A percentile compares a stretch with the other conserved stretches of the same genome.
phyloP scores from a whole-genome alignment of 2,329 filamentous ascomycete species.

The Alternaria arborescens region DNA sequence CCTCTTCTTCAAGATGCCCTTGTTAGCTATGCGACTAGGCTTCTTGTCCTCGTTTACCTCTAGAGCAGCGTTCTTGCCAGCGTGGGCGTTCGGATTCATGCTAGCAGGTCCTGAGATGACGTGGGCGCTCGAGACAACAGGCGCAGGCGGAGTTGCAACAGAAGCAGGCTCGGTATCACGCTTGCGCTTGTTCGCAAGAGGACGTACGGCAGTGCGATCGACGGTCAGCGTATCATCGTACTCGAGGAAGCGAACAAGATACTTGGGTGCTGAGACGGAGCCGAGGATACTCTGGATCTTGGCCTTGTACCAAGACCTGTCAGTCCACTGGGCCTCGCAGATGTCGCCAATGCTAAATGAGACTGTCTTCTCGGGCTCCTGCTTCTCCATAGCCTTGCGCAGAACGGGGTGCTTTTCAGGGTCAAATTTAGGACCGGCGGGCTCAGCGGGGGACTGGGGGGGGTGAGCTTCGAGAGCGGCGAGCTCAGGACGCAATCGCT shows the following conservation, averaged over 20 bases:
- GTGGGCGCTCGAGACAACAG: conserved; percentile 51
- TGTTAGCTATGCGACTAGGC: conserved; percentile 83
- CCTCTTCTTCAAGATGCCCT: conserved; percentile 86
- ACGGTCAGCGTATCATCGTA: conserved; percentile 89
- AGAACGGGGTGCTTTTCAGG: conserved; percentile 81
- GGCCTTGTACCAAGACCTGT: conserved; percentile 89
- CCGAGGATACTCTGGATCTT: conserved; percentile 94
- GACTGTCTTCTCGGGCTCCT: conserved; percentile 50
- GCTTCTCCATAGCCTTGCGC: conserved; percentile 58
- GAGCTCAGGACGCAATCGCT: conserved; percentile 67
- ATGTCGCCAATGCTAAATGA: conserved; percentile 87
- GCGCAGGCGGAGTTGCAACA: conserved; percentile 53
- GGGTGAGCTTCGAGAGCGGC: conserved; percentile 61
- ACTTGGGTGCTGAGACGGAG: conserved; percentile 88
- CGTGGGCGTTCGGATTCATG: conserved; percentile 72
- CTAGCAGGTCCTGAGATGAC: conserved; percentile 73
- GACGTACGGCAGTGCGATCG: conserved; percentile 53
- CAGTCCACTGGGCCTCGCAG: conserved; percentile 90
- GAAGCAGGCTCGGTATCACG: conserved; percentile 84
- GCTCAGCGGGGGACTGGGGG: conserved; percentile 47
- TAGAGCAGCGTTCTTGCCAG: conserved; percentile 67
- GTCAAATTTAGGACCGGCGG: conserved; percentile 70
- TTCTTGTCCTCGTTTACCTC: conserved; percentile 71
- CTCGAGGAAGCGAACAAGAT: conserved; percentile 93
- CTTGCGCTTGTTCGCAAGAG: conserved; percentile 60